phyloP scores from a whole-genome alignment of 306 rosid genomes.

The Dryas octopetala region DNA sequence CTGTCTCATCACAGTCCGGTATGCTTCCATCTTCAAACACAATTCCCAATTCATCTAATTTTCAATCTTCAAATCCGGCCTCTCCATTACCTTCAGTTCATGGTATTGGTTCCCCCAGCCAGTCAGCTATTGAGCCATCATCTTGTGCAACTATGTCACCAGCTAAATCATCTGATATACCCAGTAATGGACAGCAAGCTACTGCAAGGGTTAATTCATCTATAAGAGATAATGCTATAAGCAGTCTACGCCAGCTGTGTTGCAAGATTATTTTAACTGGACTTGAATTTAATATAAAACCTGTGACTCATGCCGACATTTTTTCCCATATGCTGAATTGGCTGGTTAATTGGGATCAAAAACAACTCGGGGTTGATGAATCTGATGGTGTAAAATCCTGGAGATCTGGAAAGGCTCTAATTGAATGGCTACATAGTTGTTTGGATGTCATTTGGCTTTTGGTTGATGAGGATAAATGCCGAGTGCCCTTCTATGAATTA shows the following conservation, averaged over 20 bases:
- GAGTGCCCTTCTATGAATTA: slow-evolving; percentile 94
- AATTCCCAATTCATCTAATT: slow-evolving; percentile 55
- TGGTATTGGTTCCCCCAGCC: slow-evolving; percentile 88
- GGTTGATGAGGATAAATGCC: slow-evolving; percentile 89
- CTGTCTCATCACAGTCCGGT: slow-evolving; percentile 74
- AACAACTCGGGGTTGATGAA: slow-evolving; percentile 72
- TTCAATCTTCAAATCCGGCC: slow-evolving; percentile 88
- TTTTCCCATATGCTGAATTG: slow-evolving; percentile 89
- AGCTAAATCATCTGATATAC: slow-evolving; percentile 71
- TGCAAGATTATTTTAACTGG: slow-evolving; percentile 93
- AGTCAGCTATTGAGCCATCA: slow-evolving; percentile 59
- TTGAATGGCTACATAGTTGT: slow-evolving; percentile 96
- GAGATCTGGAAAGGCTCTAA: slow-evolving; percentile 80
- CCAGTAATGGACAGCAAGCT: slow-evolving; percentile 55
- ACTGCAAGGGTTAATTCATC: slow-evolving; percentile 51
- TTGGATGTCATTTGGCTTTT: slow-evolving; percentile 98
- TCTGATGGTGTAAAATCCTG: slow-evolving; percentile 55
- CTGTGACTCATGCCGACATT: slow-evolving; percentile 75
- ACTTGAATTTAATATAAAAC: slow-evolving; percentile 72
- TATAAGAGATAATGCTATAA: slow-evolving; percentile 70
- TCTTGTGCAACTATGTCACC: slow-evolving; percentile 70
- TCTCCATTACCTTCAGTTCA: slow-evolving; percentile 84
- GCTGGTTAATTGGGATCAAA: slow-evolving; percentile 96
- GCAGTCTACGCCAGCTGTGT: slow-evolving; percentile 96
- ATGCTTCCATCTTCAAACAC: slow-evolving; percentile 60